phyloP scores from a whole-genome alignment of 2,329 filamentous ascomycete species.

The Whalleya microplaca region DNA sequence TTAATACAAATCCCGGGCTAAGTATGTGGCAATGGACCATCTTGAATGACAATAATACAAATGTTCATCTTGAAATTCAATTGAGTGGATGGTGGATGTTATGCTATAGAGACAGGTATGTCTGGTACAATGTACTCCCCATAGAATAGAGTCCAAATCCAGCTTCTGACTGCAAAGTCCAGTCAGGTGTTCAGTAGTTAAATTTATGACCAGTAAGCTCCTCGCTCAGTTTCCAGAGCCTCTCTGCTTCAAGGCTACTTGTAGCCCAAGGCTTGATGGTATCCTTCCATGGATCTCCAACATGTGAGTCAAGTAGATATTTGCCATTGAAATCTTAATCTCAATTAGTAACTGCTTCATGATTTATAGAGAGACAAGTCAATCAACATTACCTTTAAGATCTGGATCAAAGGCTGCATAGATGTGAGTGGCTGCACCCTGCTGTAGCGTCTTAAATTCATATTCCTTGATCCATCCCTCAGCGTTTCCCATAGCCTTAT shows the following conservation, averaged over 20 bases:
- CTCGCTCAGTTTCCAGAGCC: conserved; percentile 39
- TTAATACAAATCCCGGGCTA: no score
- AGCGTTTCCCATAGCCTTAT: neutral
- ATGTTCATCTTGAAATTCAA: no score
- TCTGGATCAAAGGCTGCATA: conserved; percentile 12
- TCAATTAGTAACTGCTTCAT: neutral
- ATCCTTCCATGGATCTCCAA: conserved; percentile 25
- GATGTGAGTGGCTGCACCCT: neutral
- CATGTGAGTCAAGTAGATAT: conserved; percentile 35
- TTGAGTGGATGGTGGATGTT: no score
- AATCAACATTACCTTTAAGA: conserved; percentile 2
- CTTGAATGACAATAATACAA: no score
- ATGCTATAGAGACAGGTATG: no score
- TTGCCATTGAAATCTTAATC: conserved; percentile 28
- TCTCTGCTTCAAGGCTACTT: conserved; percentile 33
- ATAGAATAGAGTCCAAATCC: no score
- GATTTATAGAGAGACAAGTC: neutral
- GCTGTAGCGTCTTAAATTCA: neutral
- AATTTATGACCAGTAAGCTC: conserved; percentile 38
- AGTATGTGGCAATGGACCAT: no score
- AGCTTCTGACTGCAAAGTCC: neutral
- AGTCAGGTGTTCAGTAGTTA: conserved; percentile 14
- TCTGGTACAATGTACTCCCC: no score
- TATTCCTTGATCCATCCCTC: neutral
- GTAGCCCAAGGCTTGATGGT: conserved; percentile 32